Base-by-base conservation (phyloP, 2,329 filamentous ascomycete genomes). In the Coniochaeta prunicola region DNA sequence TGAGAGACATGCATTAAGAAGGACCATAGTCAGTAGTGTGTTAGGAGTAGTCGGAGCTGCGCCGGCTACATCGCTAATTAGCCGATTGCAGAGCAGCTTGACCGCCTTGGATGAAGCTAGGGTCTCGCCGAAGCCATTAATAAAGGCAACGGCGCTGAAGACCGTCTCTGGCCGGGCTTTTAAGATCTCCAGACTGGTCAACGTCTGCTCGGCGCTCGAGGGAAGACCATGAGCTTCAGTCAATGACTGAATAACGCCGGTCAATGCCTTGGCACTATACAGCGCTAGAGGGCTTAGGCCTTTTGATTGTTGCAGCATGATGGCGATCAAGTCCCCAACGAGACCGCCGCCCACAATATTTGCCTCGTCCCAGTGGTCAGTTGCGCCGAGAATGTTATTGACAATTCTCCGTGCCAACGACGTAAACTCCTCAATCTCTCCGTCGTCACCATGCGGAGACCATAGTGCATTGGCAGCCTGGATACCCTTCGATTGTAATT, bases 1-100 rank as follows among this genome's bases (percentile, higher is more conserved):
- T 9, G 74, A 70, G 59, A 82, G 70, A 59, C 76, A 79, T 8
- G 80, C 72, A 19, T 85, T 81, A 4, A 88, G 71, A 1, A 87
- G 72, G 2, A 82, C 77, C 2, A 88, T 70, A 0, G 73, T 75
- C 30, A 74, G 69, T 15, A 82, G 67, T 0, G 80, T 77, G 59
- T 79, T 78, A 10, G 77, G 74, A 0, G 73, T 67, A 1, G 73
- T 67, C 0, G 74, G 69, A 4, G 73, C 74, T 0, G 79, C 76
- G 7, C 78, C 81, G 0, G 82, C 77, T n/a, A 85, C 65, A 61
- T 88, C 83, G 63, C 84, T 86, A 33, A 87, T 74, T 0, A 88
- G 74, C 13, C 81, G 77, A 65, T 86, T 87, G 67, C 79, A 82
- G 42, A 87, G 76, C 56, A 74, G 84, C 58, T 72, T 80, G 24